Percentiles rank a stretch among this genome's conserved stretches.
Evolutionary conservation across 2,329 filamentous ascomycete species (phyloP).

Genomic region (Hypoxylon sp.): DNA sequence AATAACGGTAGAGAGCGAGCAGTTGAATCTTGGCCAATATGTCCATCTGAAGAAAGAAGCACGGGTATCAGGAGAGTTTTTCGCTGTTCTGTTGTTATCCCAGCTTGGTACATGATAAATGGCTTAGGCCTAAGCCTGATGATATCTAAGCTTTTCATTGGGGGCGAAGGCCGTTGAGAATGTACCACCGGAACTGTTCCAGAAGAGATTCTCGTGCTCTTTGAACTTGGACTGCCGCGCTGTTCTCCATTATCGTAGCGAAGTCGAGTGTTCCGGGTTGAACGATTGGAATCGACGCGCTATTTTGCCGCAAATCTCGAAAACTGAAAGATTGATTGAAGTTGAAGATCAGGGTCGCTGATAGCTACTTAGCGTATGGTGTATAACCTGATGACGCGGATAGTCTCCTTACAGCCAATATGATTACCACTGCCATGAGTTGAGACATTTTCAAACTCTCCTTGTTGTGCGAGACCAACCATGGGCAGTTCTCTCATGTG

Average conservation of each 20-base stretch:
- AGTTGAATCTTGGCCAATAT: neutral
- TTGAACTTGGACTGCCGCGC: neutral
- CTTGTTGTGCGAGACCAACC: neutral
- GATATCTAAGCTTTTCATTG: neutral
- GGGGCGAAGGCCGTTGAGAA: neutral
- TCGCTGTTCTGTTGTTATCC: conserved; percentile 25
- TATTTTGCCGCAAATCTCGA: neutral
- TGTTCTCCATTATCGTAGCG: neutral
- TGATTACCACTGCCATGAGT: neutral
- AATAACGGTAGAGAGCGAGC: neutral
- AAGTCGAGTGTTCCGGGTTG: neutral
- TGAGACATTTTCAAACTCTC: neutral
- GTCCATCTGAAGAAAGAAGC: conserved; percentile 10
- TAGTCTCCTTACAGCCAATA: conserved; percentile 11
- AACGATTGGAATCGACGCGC: neutral
- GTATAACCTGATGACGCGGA: neutral
- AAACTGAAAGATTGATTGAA: neutral
- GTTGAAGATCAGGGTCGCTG: neutral
- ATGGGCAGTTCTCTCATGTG: neutral
- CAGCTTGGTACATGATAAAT: neutral
- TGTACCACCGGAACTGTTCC: neutral
- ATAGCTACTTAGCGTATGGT: neutral
- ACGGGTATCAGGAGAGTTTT: conserved; percentile 17
- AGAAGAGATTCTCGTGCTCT: neutral
- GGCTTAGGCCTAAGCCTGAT: neutral